Evolutionary conservation across 2,329 filamentous ascomycete species (phyloP), one percentile per base, ranked within the genome.

Genomic region (Triangularia setosa): DNA sequence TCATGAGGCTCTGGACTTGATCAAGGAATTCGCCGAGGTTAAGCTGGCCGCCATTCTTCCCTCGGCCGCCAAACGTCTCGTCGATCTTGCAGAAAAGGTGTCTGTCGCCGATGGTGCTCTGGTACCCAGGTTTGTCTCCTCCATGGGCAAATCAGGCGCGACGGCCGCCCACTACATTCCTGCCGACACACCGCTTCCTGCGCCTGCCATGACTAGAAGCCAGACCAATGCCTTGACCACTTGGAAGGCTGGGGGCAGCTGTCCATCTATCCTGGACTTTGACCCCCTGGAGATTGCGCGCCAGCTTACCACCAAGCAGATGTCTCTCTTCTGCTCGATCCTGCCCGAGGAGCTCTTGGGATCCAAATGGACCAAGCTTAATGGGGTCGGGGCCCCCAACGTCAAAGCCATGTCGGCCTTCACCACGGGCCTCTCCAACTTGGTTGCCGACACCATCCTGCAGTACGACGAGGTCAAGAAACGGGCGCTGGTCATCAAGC

Each of bases 321-420:
- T 96, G 75, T 85, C 83, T 66, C 90, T 97, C 62, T 99, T 97
- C 77, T 97, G 92, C 76, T 88, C 90, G 2, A 97, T 99, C 68
- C 84, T 93, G 69, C 92, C 95, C 0, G 92, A 97, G 69, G 95
- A 99, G 77, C 86, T 99, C 4, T 83, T 99, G 9, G 92, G 89
- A 2, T 91, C 92, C 0, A 93, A 96, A 76, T 98, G 94, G 93
- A 96, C 90, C 77, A 97, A 96, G 80, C 92, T 93, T 71, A 85
- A 86, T 2, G 91, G 89, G 4, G 87, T 87, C 0, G 86, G 90
- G 65, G 91, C 93, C 1, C 88, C 91, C 44, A 97, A 98, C 68
- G 94, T 99, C 67, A 91, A 94, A 74, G 91, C 92, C 4, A 96
- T 98, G 92, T 95, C 93, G 1, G 89, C 90, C 0, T 81, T 99